Percentiles rank a stretch among this genome's conserved stretches.
Conservation (phyloP, 2,329 filamentous ascomycete species). For the Mycocentrospora acerina region DNA sequence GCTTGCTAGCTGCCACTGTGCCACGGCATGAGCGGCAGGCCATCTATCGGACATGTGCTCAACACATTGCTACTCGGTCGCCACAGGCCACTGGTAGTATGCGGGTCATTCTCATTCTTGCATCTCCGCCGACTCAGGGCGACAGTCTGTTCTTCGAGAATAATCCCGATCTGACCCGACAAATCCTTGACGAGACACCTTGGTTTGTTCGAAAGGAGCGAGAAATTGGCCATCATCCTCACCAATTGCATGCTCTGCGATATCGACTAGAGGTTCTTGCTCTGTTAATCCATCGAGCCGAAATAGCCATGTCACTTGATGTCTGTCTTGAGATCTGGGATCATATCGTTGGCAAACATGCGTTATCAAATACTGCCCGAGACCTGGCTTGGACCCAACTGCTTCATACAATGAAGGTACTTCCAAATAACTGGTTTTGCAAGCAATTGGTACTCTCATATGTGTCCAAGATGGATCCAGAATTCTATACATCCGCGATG, state of each 20-base stretch:
- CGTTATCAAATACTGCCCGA: constrained; percentile 62
- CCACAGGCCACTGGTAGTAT: constrained; percentile 71
- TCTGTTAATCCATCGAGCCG: constrained; percentile 61
- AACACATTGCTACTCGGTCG: constrained; percentile 66
- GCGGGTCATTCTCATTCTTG: constrained; percentile 54
- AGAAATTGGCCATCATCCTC: constrained; percentile 7
- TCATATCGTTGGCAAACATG: constrained; percentile 66
- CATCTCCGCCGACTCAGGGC: constrained; percentile 4
- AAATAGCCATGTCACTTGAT: constrained; percentile 62
- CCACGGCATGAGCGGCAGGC: constrained; percentile 60
- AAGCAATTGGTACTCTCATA: constrained; percentile 48
- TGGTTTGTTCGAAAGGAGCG: constrained; percentile 32
- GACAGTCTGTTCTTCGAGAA: constrained; percentile 29
- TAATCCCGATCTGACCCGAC: constrained; percentile 26
- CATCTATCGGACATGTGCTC: constrained; percentile 67
- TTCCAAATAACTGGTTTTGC: constrained; percentile 32
- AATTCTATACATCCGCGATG: constrained; percentile 62
- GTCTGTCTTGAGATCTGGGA: constrained; percentile 70
- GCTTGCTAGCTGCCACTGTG: constrained; percentile 59
- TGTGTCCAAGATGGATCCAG: constrained; percentile 58
- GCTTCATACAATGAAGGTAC: constrained; percentile 20
- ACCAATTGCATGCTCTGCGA: constrained; percentile 26
- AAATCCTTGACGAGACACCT: constrained; percentile 44
- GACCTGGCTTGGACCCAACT: constrained; percentile 63
- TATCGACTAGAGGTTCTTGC: constrained; percentile 57